Percentiles rank a stretch among this genome's conserved stretches.
Conservation (phyloP, 139 green algal genomes). For the Limnomonas spitsbergensis region DNA sequence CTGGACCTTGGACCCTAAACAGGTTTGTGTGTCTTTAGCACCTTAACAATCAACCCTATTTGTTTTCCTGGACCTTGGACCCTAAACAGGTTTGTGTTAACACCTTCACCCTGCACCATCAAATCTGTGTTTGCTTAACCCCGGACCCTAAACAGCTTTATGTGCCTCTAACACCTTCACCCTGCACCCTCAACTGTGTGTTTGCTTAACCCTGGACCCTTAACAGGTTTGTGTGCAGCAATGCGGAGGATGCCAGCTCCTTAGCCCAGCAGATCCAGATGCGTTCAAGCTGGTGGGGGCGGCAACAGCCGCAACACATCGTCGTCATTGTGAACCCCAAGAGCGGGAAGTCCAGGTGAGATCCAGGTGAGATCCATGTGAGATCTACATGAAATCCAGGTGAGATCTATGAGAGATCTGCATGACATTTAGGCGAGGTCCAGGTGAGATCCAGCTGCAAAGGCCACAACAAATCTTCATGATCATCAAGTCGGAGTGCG, state of each 20-base stretch:
- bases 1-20: too few relatives aligned
- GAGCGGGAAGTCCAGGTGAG: constrained; percentile 55
- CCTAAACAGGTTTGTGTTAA: too few relatives aligned
- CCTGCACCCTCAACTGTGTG: too few relatives aligned
- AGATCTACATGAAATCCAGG: too few relatives aligned
- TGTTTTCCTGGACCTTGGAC: too few relatives aligned
- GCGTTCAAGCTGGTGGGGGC: constrained; percentile 24
- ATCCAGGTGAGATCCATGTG: not conserved
- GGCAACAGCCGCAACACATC: constrained; percentile 24
- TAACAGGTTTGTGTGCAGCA: constrained; percentile 30
- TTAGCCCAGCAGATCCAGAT: constrained; percentile 25
- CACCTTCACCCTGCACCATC: too few relatives aligned
- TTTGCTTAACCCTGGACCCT: too few relatives aligned
- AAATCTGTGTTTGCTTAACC: too few relatives aligned
- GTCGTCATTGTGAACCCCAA: constrained; percentile 64
- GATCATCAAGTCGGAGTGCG: not conserved
- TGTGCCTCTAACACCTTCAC: too few relatives aligned
- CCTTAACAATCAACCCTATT: too few relatives aligned
- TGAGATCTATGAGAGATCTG: not conserved
- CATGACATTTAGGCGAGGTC: not conserved
- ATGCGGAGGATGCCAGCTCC: constrained; percentile 1
- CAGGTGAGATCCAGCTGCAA: not conserved
- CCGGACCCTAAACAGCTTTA: too few relatives aligned
- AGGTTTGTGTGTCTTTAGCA: too few relatives aligned
- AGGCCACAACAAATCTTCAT: not conserved